phyloP scores from a whole-genome alignment of 2,329 filamentous ascomycete species.

The Pestalotiopsis sp. region DNA sequence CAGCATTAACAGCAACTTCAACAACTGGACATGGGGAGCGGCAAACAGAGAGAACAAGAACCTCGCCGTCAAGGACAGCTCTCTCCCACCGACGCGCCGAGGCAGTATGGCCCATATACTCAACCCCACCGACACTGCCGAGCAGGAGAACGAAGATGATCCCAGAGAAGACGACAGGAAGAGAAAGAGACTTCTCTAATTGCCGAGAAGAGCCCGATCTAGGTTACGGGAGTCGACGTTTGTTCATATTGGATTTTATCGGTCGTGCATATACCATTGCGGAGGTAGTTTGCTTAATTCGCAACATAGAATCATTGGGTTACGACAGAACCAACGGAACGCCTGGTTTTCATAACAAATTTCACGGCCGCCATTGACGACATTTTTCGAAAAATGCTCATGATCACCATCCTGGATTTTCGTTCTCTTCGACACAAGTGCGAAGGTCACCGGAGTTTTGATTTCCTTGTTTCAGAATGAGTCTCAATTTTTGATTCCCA shows the following conservation, averaged over 20 bases:
- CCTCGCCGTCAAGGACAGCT: conserved; percentile 54
- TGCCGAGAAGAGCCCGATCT: neutral
- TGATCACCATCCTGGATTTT: neutral
- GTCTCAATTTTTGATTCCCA: neutral
- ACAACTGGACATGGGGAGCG: conserved; percentile 56
- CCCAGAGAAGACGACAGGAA: conserved; percentile 60
- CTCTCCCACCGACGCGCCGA: conserved; percentile 56
- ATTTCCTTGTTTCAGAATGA: neutral
- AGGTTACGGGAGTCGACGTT: neutral
- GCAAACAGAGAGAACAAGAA: conserved; percentile 53
- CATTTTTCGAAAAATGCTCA: neutral
- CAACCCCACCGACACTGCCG: conserved; percentile 60
- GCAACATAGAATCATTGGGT: neutral
- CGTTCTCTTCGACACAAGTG: neutral
- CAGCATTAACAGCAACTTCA: conserved; percentile 37
- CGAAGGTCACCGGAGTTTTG: neutral
- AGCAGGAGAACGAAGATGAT: conserved; percentile 58
- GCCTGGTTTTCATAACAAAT: neutral
- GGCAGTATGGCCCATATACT: conserved; percentile 66
- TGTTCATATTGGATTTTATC: neutral
- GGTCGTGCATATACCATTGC: neutral
- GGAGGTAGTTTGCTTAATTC: neutral
- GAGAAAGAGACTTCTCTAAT: conserved; percentile 59
- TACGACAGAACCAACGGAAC: neutral
- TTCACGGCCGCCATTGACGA: conserved; percentile 3